A percentile compares a stretch with the other conserved stretches of the same genome.
Conservation (phyloP, 139 green algal genomes). For the Desmodesmus armatus region DNA sequence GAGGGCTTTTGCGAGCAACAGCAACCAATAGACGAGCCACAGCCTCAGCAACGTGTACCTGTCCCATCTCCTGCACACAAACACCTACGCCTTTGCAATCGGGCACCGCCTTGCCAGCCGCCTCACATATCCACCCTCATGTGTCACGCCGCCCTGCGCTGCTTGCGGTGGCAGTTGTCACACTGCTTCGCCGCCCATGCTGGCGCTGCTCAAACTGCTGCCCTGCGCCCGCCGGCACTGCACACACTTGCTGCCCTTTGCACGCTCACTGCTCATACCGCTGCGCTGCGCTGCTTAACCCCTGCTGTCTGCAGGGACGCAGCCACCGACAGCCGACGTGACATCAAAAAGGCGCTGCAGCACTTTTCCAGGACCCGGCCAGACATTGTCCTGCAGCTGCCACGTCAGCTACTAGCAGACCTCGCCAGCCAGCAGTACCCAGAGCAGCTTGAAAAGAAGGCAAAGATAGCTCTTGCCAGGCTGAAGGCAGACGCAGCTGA, state of each 20-base stretch:
- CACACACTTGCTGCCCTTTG: not conserved
- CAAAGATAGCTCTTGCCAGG: not conserved
- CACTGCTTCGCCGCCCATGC: not conserved
- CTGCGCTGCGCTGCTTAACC: not conserved
- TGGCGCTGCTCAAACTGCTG: not conserved
- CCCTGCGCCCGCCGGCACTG: not conserved
- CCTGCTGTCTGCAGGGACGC: not conserved
- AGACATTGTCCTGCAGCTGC: slow-evolving; percentile 39
- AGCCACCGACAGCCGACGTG: not conserved
- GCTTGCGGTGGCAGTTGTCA: not conserved
- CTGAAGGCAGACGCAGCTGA: not conserved
- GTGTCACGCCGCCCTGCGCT: not conserved
- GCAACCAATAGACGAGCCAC: not conserved
- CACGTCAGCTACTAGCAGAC: not conserved
- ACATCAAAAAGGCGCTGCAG: slow-evolving; percentile 39
- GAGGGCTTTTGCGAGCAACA: not conserved
- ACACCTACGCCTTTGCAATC: not conserved
- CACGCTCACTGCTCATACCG: not conserved
- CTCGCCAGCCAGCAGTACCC: not conserved
- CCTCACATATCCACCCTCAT: too few species aligned
- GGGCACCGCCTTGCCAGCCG: too few species aligned
- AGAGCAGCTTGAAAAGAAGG: not conserved
- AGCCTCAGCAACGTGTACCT: not conserved
- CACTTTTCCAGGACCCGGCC: slow-evolving; percentile 15
- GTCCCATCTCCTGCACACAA: not conserved